Conservation (phyloP, 2,329 filamentous ascomycete species). For the Colletotrichum sp. region DNA sequence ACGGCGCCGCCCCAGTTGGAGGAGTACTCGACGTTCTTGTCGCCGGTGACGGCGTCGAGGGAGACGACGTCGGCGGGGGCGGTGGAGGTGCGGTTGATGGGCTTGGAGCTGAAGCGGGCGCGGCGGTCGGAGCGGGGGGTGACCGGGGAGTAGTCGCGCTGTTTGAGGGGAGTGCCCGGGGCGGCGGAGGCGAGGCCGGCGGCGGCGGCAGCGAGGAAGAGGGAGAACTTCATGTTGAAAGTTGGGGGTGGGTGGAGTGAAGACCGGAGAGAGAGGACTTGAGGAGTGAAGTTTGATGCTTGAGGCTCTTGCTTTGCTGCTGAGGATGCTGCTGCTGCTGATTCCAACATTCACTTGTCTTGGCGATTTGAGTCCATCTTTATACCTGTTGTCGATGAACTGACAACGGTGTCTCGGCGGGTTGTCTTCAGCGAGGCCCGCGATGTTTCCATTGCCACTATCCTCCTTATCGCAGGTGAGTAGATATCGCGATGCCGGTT, state of each 20-base stretch:
- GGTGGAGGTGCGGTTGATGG: conserved; percentile 15
- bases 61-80: background rate
- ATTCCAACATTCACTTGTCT: background rate
- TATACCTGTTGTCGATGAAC: background rate
- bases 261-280: background rate
- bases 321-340: background rate
- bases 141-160: conserved; percentile 10
- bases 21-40: conserved; percentile 25
- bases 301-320: background rate
- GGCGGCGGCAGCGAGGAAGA: conserved; percentile 17
- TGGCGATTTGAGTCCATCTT: background rate
- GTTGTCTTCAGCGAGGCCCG: background rate
- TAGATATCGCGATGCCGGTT: conserved; percentile 3
- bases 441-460: background rate
- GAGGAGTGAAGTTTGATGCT: background rate
- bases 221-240: conserved; percentile 17
- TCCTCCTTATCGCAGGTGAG: conserved; percentile 6
- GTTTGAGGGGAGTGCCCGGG: conserved; percentile 6
- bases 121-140: background rate
- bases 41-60: background rate
- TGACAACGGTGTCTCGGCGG: background rate
- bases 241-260: background rate
- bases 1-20: conserved; percentile 35
- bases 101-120: conserved; percentile 13
- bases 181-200: conserved; percentile 22